Conservation (phyloP, 176 grass and related monocot species). For the Phyllostachys edulis region DNA sequence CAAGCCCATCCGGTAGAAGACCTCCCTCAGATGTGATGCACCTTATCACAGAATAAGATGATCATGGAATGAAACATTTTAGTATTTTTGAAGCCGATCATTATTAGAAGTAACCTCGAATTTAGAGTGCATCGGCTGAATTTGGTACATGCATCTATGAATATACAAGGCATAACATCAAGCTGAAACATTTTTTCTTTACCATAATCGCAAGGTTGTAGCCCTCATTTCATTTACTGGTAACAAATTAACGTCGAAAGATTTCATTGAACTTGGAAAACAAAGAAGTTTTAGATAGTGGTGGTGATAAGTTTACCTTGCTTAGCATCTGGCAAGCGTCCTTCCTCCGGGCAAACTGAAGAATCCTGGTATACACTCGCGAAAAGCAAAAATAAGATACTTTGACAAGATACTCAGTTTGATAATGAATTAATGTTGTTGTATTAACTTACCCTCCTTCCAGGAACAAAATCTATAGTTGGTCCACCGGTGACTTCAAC, state of each 20-base stretch:
- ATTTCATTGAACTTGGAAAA: not conserved
- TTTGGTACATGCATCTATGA: too few relatives aligned
- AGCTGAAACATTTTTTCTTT: too few relatives aligned
- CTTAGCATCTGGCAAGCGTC: conserved; percentile 63
- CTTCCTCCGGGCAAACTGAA: conserved; percentile 43
- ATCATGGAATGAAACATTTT: not conserved
- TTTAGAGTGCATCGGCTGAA: not conserved
- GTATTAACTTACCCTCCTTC: conserved; percentile 40
- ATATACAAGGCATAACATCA: too few relatives aligned
- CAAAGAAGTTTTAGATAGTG: not conserved
- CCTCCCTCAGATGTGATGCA: conserved; percentile 54
- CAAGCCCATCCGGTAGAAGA: conserved; percentile 72
- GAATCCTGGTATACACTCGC: conserved; percentile 45
- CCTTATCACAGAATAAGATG: conserved; percentile 21
- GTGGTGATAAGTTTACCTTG: conserved; percentile 32
- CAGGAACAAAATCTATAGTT: conserved; percentile 58
- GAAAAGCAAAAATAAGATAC: not conserved
- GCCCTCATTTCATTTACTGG: not conserved
- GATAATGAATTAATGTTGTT: not conserved
- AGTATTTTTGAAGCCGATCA: not conserved
- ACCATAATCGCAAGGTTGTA: too few relatives aligned
- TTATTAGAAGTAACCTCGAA: not conserved
- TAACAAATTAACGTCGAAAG: not conserved
- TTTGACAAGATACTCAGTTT: not conserved
- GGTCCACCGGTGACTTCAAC: conserved; percentile 73